phyloP scores from a whole-genome alignment of 2,329 filamentous ascomycete species.

The Fusarium sp. region DNA sequence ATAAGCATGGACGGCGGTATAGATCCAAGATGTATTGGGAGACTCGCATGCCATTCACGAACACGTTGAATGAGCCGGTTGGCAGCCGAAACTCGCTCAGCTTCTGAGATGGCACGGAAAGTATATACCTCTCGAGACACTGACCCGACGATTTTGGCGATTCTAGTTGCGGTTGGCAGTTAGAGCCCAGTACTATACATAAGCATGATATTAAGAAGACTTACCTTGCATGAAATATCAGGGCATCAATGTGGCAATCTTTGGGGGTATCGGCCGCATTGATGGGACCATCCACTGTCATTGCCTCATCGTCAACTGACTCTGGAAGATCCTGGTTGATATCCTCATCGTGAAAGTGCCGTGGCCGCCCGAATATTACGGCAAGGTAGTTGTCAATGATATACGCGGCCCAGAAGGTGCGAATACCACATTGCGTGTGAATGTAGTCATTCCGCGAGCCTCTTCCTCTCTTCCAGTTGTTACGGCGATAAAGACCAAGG shows the following conservation, averaged over 20 bases:
- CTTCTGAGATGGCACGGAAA: conserved; percentile 50
- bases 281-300: conserved; percentile 57
- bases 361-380: conserved; percentile 71
- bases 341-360: conserved; percentile 72
- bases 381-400: conserved; percentile 72
- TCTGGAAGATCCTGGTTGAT: conserved; percentile 72
- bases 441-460: conserved; percentile 53
- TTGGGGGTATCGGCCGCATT: conserved; percentile 43
- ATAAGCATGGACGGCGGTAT: conserved; percentile 60
- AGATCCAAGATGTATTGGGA: conserved; percentile 58
- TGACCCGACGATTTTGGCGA: conserved; percentile 54
- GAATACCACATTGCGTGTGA: conserved; percentile 63
- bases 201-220: not conserved
- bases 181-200: not conserved
- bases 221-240: conserved; percentile 58
- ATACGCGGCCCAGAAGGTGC: conserved; percentile 73
- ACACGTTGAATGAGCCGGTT: conserved; percentile 54
- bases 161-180: conserved; percentile 35
- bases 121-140: conserved; percentile 57
- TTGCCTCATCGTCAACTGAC: conserved; percentile 67
- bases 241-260: conserved; percentile 64
- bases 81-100: conserved; percentile 52
- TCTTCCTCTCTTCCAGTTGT: conserved; percentile 35
- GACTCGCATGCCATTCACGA: conserved; percentile 51
- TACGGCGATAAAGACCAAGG: conserved; percentile 52